These are phyloP conservation scores for Talaromyces sp. DNA, from an alignment of 2,329 filamentous ascomycete genomes.

Conservation along the genomic window DNA sequence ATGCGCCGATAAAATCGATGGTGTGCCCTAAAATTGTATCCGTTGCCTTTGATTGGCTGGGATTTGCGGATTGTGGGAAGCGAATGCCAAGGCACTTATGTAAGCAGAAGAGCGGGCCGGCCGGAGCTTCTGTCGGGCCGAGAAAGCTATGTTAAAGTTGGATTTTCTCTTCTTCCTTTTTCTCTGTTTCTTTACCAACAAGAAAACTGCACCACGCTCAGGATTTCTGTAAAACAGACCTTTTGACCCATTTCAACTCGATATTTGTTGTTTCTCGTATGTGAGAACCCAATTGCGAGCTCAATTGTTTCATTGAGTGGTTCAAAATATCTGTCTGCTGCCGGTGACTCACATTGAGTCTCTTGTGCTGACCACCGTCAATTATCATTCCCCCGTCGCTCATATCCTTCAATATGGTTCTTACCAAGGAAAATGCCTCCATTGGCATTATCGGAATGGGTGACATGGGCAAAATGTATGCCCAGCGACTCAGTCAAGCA, in stretches of 20 bases:
- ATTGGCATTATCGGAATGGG: slow-evolving; percentile 98
- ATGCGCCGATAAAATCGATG: slow-evolving; percentile 20
- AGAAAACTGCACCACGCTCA: not conserved
- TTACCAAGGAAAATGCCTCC: slow-evolving; percentile 61
- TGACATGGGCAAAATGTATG: slow-evolving; percentile 99
- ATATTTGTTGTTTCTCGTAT: slow-evolving; percentile 6
- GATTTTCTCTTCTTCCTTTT: slow-evolving; percentile 5
- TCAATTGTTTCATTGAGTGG: not conserved
- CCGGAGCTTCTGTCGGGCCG: slow-evolving; percentile 11
- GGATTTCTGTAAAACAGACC: not conserved
- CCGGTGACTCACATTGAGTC: not conserved
- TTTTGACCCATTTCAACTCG: too few relatives aligned
- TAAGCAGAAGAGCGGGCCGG: not conserved
- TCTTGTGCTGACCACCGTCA: not conserved
- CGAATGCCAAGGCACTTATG: slow-evolving; percentile 7
- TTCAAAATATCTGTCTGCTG: not conserved
- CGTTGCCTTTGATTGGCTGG: slow-evolving; percentile 27
- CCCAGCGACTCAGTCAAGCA: slow-evolving; percentile 76
- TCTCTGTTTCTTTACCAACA: not conserved
- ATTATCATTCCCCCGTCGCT: not conserved
- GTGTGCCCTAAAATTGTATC: slow-evolving; percentile 33
- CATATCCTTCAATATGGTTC: slow-evolving; percentile 25
- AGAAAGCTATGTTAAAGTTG: not conserved
- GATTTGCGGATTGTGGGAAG: not conserved
- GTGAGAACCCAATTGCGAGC: slow-evolving; percentile 10